A percentile compares a stretch with the other conserved stretches of the same genome.
Conservation (phyloP, 768 basidiomycete genomes). For the Podaxis sp. region DNA sequence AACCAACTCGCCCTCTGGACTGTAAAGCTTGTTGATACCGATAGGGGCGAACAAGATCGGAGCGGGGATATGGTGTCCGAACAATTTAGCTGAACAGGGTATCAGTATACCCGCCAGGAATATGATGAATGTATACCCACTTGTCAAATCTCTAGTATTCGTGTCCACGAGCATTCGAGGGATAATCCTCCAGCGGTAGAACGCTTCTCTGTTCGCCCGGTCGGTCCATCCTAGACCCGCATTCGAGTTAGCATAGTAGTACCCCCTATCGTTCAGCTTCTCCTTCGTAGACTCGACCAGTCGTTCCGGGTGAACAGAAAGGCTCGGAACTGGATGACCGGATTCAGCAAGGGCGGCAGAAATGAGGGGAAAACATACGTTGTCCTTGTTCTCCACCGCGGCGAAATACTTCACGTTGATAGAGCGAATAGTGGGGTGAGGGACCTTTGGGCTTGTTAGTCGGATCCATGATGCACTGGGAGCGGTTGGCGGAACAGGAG, state of each 20-base stretch:
- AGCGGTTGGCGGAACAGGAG: background rate
- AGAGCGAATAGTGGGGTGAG: slow-evolving; percentile 46
- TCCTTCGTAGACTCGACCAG: slow-evolving; percentile 17
- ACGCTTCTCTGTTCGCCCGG: background rate
- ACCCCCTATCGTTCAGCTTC: slow-evolving; percentile 35
- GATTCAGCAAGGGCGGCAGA: background rate
- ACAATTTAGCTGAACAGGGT: slow-evolving; percentile 29
- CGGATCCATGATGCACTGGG: slow-evolving; percentile 34
- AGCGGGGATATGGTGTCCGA: slow-evolving; percentile 43
- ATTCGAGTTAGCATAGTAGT: slow-evolving; percentile 35
- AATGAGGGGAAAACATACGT: slow-evolving; percentile 20
- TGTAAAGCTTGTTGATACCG: slow-evolving; percentile 50
- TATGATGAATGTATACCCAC: slow-evolving; percentile 18
- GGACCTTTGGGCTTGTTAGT: slow-evolving; percentile 41
- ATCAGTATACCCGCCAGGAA: background rate
- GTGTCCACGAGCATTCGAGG: slow-evolving; percentile 51
- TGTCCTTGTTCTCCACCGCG: slow-evolving; percentile 26
- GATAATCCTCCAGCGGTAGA: slow-evolving; percentile 51
- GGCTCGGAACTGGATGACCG: slow-evolving; percentile 13
- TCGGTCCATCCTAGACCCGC: background rate
- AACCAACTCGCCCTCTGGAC: slow-evolving; percentile 39
- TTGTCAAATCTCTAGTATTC: slow-evolving; percentile 40
- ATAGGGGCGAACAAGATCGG: slow-evolving; percentile 55
- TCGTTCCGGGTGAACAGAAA: slow-evolving; percentile 34
- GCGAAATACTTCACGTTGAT: slow-evolving; percentile 46